Percentiles rank a stretch among this genome's conserved stretches.
These are phyloP conservation scores for Botrytis cinerea DNA, from an alignment of 2,329 filamentous ascomycete genomes.

Conservation along the genomic window DNA sequence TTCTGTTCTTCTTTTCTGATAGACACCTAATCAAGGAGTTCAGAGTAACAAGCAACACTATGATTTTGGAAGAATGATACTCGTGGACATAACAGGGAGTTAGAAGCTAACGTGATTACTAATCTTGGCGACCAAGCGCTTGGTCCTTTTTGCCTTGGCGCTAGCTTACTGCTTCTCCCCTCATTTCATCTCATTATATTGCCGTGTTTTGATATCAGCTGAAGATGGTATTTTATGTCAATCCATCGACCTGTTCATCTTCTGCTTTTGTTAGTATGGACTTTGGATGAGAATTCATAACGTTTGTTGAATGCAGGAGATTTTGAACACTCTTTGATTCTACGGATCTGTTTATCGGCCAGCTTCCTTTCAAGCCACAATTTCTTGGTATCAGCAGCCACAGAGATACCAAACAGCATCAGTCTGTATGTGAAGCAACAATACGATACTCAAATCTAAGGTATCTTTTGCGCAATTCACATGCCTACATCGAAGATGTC, in stretches of 20 bases:
- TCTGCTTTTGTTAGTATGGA: neutral
- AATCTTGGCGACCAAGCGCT: neutral
- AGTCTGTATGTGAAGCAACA: neutral
- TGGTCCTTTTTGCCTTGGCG: neutral
- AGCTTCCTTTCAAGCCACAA: neutral
- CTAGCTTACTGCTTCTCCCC: neutral
- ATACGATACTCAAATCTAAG: neutral
- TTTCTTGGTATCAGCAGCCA: neutral
- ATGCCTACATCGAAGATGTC: constrained; percentile 26
- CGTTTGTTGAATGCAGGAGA: too few relatives aligned
- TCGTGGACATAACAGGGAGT: neutral
- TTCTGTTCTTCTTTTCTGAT: neutral
- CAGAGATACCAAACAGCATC: neutral
- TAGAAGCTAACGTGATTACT: neutral
- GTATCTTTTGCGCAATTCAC: neutral
- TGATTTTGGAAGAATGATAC: neutral
- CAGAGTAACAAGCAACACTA: neutral
- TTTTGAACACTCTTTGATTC: neutral
- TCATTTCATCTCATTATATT: neutral
- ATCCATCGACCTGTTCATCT: neutral
- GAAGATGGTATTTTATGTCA: neutral
- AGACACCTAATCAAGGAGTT: neutral
- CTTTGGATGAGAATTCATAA: neutral
- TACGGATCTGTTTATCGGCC: neutral
- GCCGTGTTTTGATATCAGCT: neutral